Conservation (phyloP, 495 filamentous ascomycete genomes). For the Thermothielavioides terrestris region DNA sequence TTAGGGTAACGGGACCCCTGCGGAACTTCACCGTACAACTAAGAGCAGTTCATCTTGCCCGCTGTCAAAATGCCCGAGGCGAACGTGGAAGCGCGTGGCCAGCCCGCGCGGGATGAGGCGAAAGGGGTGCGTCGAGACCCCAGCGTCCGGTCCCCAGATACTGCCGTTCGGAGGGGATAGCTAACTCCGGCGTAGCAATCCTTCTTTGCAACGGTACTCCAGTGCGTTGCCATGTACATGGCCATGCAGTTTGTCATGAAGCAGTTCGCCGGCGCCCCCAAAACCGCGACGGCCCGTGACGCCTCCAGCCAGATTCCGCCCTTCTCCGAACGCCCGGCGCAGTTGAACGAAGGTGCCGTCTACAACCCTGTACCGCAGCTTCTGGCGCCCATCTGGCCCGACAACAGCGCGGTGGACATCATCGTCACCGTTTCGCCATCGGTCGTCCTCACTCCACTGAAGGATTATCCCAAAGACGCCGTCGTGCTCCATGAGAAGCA, state of each 20-base stretch:
- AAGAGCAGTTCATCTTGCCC: background rate
- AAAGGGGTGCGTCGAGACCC: conserved; percentile 30
- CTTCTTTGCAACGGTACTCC: conserved; percentile 30
- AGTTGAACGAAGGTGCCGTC: conserved; percentile 48
- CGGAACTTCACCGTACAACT: background rate
- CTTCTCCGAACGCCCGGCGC: conserved; percentile 54
- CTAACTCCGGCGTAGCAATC: conserved; percentile 25
- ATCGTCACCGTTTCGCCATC: conserved; percentile 74
- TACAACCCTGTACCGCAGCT: conserved; percentile 68
- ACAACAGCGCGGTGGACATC: conserved; percentile 70
- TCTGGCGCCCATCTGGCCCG: conserved; percentile 81
- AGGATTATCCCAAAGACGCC: conserved; percentile 42
- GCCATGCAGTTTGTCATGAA: conserved; percentile 41
- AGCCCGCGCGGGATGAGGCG: conserved; percentile 24
- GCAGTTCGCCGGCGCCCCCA: conserved; percentile 39
- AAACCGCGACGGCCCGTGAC: conserved; percentile 38
- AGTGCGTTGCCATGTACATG: conserved; percentile 35
- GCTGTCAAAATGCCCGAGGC: conserved; percentile 30
- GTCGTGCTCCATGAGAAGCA: conserved; percentile 71
- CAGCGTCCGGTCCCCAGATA: background rate
- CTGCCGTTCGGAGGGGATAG: background rate
- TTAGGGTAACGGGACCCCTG: too few species aligned
- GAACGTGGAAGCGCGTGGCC: conserved; percentile 19
- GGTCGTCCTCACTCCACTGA: conserved; percentile 57
- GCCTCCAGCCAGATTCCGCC: conserved; percentile 49